Conservation (phyloP, 805 yeast species). For the Candida palmyrensis region DNA sequence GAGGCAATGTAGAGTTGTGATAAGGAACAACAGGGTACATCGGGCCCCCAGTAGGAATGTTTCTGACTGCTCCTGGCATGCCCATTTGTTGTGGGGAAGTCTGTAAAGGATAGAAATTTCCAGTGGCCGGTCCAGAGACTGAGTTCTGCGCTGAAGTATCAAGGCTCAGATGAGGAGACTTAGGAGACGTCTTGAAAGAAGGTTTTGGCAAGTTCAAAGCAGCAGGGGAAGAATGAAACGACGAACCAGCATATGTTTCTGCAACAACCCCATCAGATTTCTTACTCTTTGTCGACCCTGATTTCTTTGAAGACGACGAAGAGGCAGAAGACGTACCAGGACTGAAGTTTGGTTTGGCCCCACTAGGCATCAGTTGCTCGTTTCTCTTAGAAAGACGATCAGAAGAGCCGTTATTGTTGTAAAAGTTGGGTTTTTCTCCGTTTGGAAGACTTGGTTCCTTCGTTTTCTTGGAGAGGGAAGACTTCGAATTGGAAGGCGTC, state of each 20-base stretch:
- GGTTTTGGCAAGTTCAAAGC: constrained; percentile 55
- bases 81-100: too few species aligned
- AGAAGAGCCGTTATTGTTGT: background rate
- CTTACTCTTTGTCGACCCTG: constrained; percentile 1
- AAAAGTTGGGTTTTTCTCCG: constrained; percentile 3
- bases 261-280: constrained; percentile 3
- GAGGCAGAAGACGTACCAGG: constrained; percentile 12
- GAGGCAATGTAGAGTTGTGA: constrained; percentile 10
- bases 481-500: background rate
- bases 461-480: constrained; percentile 3
- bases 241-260: constrained; percentile 50
- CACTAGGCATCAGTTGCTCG: constrained; percentile 20
- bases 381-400: background rate
- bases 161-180: constrained; percentile 8
- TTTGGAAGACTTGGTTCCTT: constrained; percentile 4
- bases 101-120: too few species aligned
- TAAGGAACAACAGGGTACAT: constrained; percentile 31
- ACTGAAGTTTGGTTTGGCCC: constrained; percentile 20
- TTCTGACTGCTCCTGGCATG: too few species aligned
- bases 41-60: constrained; percentile 1
- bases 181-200: constrained; percentile 35
- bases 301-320: constrained; percentile 7
- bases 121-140: too few species aligned
- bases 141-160: constrained; percentile 3
- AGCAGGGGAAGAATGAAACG: constrained; percentile 53